These are phyloP conservation scores for Ochromonadaceae sp. DNA, from an alignment of 352 stramenopile species.

Conservation along the genomic window DNA sequence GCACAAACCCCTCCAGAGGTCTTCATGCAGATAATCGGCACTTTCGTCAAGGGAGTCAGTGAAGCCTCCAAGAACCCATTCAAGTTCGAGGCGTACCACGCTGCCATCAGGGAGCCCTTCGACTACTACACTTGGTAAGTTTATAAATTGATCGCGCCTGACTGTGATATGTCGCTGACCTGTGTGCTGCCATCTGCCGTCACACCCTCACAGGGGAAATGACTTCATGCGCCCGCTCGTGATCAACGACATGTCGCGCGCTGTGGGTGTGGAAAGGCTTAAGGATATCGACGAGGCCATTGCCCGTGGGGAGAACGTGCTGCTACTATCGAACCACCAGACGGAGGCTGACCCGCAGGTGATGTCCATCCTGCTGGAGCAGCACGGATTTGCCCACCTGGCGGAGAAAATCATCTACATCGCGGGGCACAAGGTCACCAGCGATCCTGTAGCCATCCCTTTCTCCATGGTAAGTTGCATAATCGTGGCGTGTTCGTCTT, in stretches of 20 bases:
- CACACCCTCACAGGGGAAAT: constrained; percentile 20
- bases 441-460: constrained; percentile 32
- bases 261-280: constrained; percentile 24
- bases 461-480: constrained; percentile 29
- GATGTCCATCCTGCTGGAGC: constrained; percentile 30
- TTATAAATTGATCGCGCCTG: background rate
- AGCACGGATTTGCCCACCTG: constrained; percentile 19
- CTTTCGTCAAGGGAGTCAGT: constrained; percentile 15
- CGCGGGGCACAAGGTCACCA: constrained; percentile 33
- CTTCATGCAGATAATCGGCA: constrained; percentile 1
- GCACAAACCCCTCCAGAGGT: background rate
- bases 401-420: constrained; percentile 33
- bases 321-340: constrained; percentile 34
- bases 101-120: constrained; percentile 20
- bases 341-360: constrained; percentile 35
- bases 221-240: constrained; percentile 28
- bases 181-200: too few relatives aligned
- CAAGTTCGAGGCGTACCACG: constrained; percentile 29
- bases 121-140: constrained; percentile 27
- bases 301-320: constrained; percentile 27
- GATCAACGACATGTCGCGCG: constrained; percentile 24
- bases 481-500: background rate
- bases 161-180: too few relatives aligned
- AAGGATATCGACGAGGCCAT: constrained; percentile 28
- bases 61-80: constrained; percentile 23